A percentile compares a stretch with the other conserved stretches of the same genome.
phyloP scores from a whole-genome alignment of 495 filamentous ascomycete species.

The Aspergillus steynii region DNA sequence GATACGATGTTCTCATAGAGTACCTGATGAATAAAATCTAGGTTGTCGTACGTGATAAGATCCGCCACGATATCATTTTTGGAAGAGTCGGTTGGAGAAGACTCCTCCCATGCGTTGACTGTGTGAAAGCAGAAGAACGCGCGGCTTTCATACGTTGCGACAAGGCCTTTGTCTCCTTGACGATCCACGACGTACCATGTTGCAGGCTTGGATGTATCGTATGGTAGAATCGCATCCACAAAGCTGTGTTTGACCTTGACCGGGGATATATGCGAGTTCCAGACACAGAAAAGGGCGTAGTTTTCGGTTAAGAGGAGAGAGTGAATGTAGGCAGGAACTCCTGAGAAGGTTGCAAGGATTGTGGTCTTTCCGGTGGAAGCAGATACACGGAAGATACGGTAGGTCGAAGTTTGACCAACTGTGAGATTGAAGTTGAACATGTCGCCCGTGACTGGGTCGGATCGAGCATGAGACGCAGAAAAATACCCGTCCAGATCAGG shows the following conservation, averaged over 20 bases:
- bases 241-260: constrained; percentile 46
- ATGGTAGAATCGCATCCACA: constrained; percentile 34
- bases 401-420: constrained; percentile 47
- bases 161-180: constrained; percentile 49
- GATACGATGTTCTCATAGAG: constrained; percentile 59
- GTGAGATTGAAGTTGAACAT: constrained; percentile 76
- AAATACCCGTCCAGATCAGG: constrained; percentile 64
- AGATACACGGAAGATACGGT: constrained; percentile 65
- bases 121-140: constrained; percentile 77
- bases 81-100: constrained; percentile 31
- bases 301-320: constrained; percentile 67
- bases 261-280: constrained; percentile 59
- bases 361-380: constrained; percentile 61
- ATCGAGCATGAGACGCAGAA: constrained; percentile 66
- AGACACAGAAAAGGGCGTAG: constrained; percentile 68
- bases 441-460: constrained; percentile 70
- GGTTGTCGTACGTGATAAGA: constrained; percentile 52
- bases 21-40: constrained; percentile 53
- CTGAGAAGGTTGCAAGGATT: constrained; percentile 67
- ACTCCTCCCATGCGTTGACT: constrained; percentile 71
- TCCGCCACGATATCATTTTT: constrained; percentile 59
- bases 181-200: constrained; percentile 73
- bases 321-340: constrained; percentile 65
- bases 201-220: constrained; percentile 49
- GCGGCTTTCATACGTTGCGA: constrained; percentile 57